Conservation (phyloP, 805 yeast species). For the Schwanniomyces sp. region DNA sequence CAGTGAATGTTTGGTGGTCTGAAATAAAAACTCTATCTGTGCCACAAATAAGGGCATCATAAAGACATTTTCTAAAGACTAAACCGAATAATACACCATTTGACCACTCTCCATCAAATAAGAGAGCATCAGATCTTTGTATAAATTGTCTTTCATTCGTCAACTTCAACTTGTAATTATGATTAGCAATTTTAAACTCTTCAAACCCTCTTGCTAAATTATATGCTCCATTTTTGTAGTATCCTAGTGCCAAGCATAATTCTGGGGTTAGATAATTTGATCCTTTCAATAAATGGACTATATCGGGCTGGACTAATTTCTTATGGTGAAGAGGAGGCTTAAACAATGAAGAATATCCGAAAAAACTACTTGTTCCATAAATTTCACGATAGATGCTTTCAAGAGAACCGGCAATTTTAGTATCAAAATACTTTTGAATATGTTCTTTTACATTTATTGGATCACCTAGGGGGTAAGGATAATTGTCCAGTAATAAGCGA, state of each 20-base stretch:
- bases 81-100: not conserved
- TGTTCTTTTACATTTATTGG: not conserved
- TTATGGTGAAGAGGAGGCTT: not conserved
- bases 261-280: not conserved
- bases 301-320: not conserved
- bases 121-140: not conserved
- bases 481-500: not conserved
- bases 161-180: slow-evolving; percentile 1
- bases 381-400: not conserved
- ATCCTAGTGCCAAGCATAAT: not conserved
- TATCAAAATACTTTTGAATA: slow-evolving; percentile 1
- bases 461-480: not conserved
- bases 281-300: not conserved
- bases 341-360: not conserved
- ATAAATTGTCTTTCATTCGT: not conserved
- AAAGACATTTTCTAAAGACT: not conserved
- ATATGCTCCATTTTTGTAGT: not conserved
- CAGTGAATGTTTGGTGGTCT: slow-evolving; percentile 1
- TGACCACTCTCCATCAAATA: not conserved
- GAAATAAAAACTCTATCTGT: not conserved
- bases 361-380: not conserved
- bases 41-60: not conserved
- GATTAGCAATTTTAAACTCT: not conserved
- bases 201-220: slow-evolving; percentile 1
- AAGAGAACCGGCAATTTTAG: not conserved